Evolutionary conservation across 129 eudicot species (phyloP).

Genomic region (Daucus carota): DNA sequence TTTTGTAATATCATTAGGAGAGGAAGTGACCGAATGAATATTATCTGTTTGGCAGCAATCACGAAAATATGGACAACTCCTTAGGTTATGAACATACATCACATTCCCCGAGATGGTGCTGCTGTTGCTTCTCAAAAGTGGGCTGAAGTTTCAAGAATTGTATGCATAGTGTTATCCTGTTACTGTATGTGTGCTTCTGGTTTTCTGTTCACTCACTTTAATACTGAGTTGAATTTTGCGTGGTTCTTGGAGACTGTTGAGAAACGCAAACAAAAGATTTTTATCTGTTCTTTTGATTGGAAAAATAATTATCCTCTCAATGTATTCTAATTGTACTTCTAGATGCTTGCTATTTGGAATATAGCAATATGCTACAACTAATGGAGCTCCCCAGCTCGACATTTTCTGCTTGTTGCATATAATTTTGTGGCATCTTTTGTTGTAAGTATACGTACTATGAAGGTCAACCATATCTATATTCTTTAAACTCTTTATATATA

Average conservation of each 20-base stretch:
- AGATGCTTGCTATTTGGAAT: too few relatives aligned
- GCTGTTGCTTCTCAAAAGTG: slow-evolving; percentile 55
- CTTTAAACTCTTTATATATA: too few relatives aligned
- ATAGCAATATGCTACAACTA: too few relatives aligned
- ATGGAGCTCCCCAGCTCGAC: too few relatives aligned
- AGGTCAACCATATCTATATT: too few relatives aligned
- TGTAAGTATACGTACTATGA: too few relatives aligned
- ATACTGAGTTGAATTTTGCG: not conserved
- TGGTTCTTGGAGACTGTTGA: slow-evolving; percentile 45
- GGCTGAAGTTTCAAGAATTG: slow-evolving; percentile 50
- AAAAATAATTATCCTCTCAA: too few relatives aligned
- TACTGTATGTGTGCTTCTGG: not conserved
- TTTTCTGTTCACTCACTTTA: not conserved
- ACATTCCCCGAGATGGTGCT: slow-evolving; percentile 51
- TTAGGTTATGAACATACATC: slow-evolving; percentile 47
- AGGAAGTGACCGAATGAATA: slow-evolving; percentile 51
- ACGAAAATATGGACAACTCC: slow-evolving; percentile 60
- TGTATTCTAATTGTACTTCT: too few relatives aligned
- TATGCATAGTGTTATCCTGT: slow-evolving; percentile 23
- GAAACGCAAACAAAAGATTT: slow-evolving; percentile 46
- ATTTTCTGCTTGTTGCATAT: too few relatives aligned
- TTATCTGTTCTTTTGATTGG: slow-evolving; percentile 34
- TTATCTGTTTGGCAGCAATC: slow-evolving; percentile 87
- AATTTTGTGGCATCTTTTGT: too few relatives aligned
- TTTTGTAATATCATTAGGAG: too few relatives aligned